Conservation (phyloP, 1,284 basidiomycete species). For the Amylostereum areolatum region DNA sequence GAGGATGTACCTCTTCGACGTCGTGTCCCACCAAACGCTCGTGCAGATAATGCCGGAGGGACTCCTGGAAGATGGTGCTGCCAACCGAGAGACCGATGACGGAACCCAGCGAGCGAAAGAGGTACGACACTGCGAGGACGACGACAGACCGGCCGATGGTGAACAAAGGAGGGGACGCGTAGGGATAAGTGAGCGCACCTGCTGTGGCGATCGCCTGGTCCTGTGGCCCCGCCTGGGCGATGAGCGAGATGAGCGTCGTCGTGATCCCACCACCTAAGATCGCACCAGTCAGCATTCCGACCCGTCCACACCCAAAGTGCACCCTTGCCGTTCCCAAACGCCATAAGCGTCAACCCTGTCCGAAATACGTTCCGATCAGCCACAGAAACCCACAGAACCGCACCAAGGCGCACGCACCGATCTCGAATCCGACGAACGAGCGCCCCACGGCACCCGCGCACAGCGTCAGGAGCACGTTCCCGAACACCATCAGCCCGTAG, state of each 20-base stretch:
- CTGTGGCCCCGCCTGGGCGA: conserved; percentile 51
- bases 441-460: conserved; percentile 31
- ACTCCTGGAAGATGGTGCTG: conserved; percentile 48
- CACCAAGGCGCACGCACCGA: conserved; percentile 27
- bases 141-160: not conserved
- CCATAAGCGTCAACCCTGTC: conserved; percentile 34
- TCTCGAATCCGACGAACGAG: conserved; percentile 31
- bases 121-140: conserved; percentile 39
- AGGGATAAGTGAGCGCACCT: conserved; percentile 25
- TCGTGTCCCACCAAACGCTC: conserved; percentile 34
- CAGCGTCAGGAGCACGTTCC: conserved; percentile 30
- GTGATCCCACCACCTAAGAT: conserved; percentile 42
- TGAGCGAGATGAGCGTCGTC: conserved; percentile 50
- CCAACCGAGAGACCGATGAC: conserved; percentile 51
- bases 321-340: conserved; percentile 39
- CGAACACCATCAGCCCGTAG: conserved; percentile 32
- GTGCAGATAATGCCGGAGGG: conserved; percentile 38
- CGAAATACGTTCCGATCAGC: not conserved
- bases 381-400: not conserved
- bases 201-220: conserved; percentile 62
- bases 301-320: not conserved
- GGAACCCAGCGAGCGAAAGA: conserved; percentile 58
- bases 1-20: conserved; percentile 39
- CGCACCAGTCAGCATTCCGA: not conserved
- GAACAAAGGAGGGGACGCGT: not conserved